phyloP scores from a whole-genome alignment of 2,329 filamentous ascomycete species.

The Triangularia setosa region DNA sequence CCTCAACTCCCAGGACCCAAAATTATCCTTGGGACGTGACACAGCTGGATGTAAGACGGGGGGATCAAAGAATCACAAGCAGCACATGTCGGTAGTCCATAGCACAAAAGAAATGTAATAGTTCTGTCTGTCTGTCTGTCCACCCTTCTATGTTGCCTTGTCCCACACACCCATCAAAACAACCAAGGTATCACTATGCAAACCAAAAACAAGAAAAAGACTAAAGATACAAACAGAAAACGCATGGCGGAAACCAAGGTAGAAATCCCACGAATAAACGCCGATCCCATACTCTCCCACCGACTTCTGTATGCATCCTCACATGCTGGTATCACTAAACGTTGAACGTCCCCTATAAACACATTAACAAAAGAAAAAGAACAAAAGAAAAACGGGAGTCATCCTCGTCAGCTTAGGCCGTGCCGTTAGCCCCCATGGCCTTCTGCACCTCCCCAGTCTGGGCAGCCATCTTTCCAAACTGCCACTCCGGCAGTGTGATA shows the following conservation, averaged over 20 bases:
- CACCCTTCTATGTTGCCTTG: background rate
- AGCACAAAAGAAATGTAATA: background rate
- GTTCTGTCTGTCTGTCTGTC: background rate
- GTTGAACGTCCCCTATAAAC: background rate
- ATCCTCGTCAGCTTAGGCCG: constrained; percentile 3
- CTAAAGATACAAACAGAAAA: background rate
- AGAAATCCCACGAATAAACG: background rate
- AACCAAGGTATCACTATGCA: background rate
- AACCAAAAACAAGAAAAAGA: background rate
- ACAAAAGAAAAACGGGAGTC: background rate
- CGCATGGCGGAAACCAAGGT: background rate
- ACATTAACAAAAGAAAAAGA: background rate
- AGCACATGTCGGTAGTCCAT: too few species aligned
- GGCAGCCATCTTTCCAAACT: constrained; percentile 50
- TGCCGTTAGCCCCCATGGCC: constrained; percentile 36
- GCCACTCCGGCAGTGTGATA: constrained; percentile 75
- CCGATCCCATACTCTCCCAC: background rate
- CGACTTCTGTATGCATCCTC: background rate
- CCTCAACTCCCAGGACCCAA: too few species aligned
- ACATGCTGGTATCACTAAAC: background rate
- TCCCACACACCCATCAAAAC: background rate
- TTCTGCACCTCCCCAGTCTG: constrained; percentile 37
- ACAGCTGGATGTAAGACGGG: too few species aligned
- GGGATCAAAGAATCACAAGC: too few species aligned
- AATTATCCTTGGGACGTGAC: too few species aligned